Evolutionary conservation across 768 basidiomycete species (phyloP), one percentile per base, ranked within the genome.

Genomic region (Rhodotorula paludigena): DNA sequence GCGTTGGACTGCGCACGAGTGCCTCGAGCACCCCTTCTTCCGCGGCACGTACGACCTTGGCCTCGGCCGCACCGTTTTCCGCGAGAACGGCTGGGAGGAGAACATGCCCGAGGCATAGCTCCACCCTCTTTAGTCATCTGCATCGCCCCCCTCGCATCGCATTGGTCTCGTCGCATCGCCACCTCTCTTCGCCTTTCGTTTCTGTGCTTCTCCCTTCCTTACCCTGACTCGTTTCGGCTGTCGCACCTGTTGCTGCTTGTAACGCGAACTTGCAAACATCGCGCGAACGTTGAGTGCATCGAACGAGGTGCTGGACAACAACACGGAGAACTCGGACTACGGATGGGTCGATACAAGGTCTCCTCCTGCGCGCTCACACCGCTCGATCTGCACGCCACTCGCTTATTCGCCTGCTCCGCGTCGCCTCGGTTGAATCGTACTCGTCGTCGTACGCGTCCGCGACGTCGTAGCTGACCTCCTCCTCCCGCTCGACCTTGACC

Each of bases 21-120:
- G 88, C 25, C 82, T 98, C 53, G 83, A 83, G 64, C 92, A 97
- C 75, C 82, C 84, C 0, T 97, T 96, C 78, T 81, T 97, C 16
- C n/a, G 28, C 39, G 68, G 68, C 28, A 18, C 49, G 14, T 72
- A 62, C 57, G 66, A 68, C 54, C 23, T 72, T 14, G 71, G 71
- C 8, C 58, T 60, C 52, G 67, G 61, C 9, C 55, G 62, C 39
- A 68, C 62, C 30, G 53, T 49, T 45, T 48, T 33, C 36, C 54
- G 62, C 45, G 53, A 57, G 28, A 20, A 35, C 28, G 61, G 48
- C 14, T 36, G 9, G 14, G 33, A 41, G 14, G 45, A 57, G 21
- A 32, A 33, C 39, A 42, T 38, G 25, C 25, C 28, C 6, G 14
- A 35, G 3, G 41, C 12, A 1, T 47, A 39, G 20, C 11, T 9